phyloP scores from a whole-genome alignment of 2,329 filamentous ascomycete species.

The Lasiodiplodia citricola region DNA sequence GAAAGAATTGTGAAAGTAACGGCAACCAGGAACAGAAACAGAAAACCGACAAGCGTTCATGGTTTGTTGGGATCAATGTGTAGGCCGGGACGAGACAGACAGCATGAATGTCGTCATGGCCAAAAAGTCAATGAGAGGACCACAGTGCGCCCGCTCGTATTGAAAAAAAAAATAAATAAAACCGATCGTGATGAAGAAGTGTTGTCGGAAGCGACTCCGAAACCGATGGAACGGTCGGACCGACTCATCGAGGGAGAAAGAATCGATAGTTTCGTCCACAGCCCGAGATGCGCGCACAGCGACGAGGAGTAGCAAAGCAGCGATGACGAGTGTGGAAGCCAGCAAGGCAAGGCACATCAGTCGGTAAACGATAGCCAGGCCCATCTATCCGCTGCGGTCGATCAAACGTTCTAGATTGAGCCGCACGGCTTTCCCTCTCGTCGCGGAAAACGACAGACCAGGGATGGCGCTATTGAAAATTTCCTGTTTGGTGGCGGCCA shows the following conservation, averaged over 20 bases:
- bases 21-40: background rate
- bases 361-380: background rate
- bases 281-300: background rate
- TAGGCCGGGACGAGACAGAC: too few relatives aligned
- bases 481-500: background rate
- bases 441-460: background rate
- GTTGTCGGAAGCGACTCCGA: background rate
- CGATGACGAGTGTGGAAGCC: background rate
- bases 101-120: too few relatives aligned
- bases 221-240: background rate
- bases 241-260: background rate
- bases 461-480: conserved; percentile 21
- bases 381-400: background rate
- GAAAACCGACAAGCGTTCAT: background rate
- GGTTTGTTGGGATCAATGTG: background rate
- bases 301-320: background rate
- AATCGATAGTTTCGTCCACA: background rate
- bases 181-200: background rate
- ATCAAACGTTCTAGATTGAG: conserved; percentile 12
- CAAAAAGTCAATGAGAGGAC: too few relatives aligned
- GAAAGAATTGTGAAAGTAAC: background rate
- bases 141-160: too few relatives aligned
- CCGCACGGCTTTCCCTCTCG: background rate
- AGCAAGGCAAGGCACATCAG: background rate
- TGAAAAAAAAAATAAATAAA: too few relatives aligned